These are phyloP conservation scores for Nothomitra cinnamomea DNA, from an alignment of 2,329 filamentous ascomycete species.

Conservation along the genomic window DNA sequence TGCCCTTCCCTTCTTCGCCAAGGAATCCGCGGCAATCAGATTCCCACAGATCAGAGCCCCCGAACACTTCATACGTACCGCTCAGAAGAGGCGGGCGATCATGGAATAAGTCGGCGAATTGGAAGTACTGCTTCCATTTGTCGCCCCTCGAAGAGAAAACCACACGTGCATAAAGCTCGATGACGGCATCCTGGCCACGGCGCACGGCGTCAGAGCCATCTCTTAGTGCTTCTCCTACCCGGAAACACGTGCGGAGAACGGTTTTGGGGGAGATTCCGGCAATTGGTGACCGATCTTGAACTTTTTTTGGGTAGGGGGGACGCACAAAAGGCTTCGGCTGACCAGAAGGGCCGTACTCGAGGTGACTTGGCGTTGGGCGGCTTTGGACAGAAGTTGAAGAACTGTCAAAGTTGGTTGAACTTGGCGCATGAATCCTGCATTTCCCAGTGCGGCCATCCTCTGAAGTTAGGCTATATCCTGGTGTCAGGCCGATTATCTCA, in stretches of 20 bases:
- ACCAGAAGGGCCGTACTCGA: neutral
- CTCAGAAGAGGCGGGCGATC: slow-evolving; percentile 37
- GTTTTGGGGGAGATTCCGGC: slow-evolving; percentile 31
- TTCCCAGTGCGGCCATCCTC: neutral
- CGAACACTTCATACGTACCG: slow-evolving; percentile 30
- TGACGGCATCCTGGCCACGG: slow-evolving; percentile 29
- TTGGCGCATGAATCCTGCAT: neutral
- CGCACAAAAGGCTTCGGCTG: slow-evolving; percentile 29
- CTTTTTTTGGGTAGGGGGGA: slow-evolving; percentile 30
- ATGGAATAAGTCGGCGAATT: slow-evolving; percentile 46
- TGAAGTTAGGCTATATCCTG: neutral
- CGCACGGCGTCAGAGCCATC: slow-evolving; percentile 29
- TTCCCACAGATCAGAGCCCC: slow-evolving; percentile 27
- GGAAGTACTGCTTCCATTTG: slow-evolving; percentile 46
- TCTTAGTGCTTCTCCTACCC: slow-evolving; percentile 41
- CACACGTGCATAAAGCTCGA: slow-evolving; percentile 46
- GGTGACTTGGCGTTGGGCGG: neutral
- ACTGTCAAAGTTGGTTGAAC: neutral
- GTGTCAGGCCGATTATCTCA: neutral
- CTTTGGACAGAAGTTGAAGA: neutral
- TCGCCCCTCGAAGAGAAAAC: slow-evolving; percentile 27
- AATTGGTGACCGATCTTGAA: slow-evolving; percentile 36
- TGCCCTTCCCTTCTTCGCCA: slow-evolving; percentile 14
- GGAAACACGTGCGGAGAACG: slow-evolving; percentile 43
- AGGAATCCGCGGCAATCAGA: slow-evolving; percentile 29